phyloP scores from a whole-genome alignment of 495 filamentous ascomycete genomes.

The Trichoderma asperelloides region DNA sequence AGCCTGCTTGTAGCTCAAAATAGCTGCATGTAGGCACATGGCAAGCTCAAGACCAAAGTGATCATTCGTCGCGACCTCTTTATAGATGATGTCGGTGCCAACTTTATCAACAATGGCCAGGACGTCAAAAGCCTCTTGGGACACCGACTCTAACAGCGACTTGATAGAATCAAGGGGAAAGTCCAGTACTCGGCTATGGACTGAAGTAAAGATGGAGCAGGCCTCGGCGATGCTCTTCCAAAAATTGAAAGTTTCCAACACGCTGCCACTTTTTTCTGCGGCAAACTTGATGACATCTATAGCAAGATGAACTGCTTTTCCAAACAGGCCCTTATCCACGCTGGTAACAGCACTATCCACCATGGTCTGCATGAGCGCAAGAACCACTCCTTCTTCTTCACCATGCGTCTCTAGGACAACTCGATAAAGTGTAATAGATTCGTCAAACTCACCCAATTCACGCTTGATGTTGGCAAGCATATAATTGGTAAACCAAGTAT shows the following conservation, averaged over 20 bases:
- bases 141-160: constrained; percentile 47
- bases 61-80: constrained; percentile 33
- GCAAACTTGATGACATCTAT: constrained; percentile 49
- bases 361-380: constrained; percentile 78
- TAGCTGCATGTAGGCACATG: constrained; percentile 52
- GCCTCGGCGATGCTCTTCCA: constrained; percentile 94
- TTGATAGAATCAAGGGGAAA: constrained; percentile 49
- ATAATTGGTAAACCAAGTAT: constrained; percentile 90
- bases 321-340: constrained; percentile 74
- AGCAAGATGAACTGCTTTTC: constrained; percentile 62
- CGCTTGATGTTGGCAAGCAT: constrained; percentile 94
- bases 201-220: constrained; percentile 69
- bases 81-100: constrained; percentile 38
- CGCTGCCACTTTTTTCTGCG: constrained; percentile 13
- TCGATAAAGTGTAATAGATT: constrained; percentile 66
- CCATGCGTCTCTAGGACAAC: constrained; percentile 56
- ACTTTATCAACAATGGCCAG: constrained; percentile 66
- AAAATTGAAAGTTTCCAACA: constrained; percentile 73
- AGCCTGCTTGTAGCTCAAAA: constrained; percentile 80
- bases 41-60: constrained; percentile 41
- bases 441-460: constrained; percentile 81
- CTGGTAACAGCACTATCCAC: constrained; percentile 71
- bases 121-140: constrained; percentile 47
- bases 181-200: constrained; percentile 52
- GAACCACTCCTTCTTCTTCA: constrained; percentile 73